Base-by-base conservation (phyloP, 352 stramenopile species). In the Peronospora farinosa region DNA sequence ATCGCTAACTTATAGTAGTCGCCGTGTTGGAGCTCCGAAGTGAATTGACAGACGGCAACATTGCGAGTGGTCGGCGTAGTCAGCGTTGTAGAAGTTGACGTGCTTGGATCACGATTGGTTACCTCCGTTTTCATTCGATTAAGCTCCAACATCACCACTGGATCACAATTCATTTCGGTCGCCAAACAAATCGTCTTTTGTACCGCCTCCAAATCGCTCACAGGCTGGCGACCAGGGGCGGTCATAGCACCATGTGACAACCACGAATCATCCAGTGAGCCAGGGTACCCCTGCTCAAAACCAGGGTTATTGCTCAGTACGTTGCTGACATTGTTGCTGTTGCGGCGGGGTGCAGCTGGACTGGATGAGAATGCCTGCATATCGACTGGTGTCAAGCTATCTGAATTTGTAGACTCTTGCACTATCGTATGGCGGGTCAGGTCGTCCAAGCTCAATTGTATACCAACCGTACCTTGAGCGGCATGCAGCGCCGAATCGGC, bases 131-230 rank as follows among this genome's bases (percentile, higher is more conserved):
- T 63, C 41, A 88, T 82, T 2, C 74, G 68, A 32, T 67, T 73
- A 12, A 88, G 63, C 42, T 84, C 74, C 32, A 76, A 30, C 19
- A 84, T 42, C 10, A 80, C 78, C 28, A 60, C 47, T 3, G 71
- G 45, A 28, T 85, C 71, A 53, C 70, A 84, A 43, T 80, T 79
- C 78, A 84, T 85, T 42, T 85, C 74, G 13, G 60, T 68, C 5
- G 74, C 70, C 17, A 88, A 58, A 11, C 65, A 74, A 33, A 88
- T 74, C 21, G 80, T 77, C 6, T 68, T 83, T 49, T 85, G 71
- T 13, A 88, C 48, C 7, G 78, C 78, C 37, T 76, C 64, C 17
- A 84, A 38, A 42, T 87, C 74, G 25, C 71, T 72, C 5, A 60
- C 62, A 25, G 48, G 48, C 9, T 71, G 70, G 1, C 52, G 49